Percentiles rank a stretch among this genome's conserved stretches.
These are phyloP conservation scores for Microglena sp. DNA, from an alignment of 139 green algal species.

Conservation along the genomic window DNA sequence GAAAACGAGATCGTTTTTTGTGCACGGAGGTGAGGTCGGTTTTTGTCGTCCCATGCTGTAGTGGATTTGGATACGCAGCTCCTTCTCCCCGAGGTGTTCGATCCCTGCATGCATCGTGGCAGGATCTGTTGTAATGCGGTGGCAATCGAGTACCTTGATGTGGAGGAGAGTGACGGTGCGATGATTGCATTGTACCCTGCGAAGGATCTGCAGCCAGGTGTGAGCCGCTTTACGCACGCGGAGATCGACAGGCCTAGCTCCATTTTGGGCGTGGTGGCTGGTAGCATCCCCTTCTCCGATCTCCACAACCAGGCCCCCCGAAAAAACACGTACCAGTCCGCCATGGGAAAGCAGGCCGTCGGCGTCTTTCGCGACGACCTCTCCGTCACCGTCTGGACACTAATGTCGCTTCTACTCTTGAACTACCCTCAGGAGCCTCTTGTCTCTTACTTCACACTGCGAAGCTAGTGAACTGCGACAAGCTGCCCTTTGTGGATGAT, in stretches of 20 bases:
- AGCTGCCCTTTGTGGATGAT: slow-evolving; percentile 11
- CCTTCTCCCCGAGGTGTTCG: no score
- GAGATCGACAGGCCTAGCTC: slow-evolving; percentile 60
- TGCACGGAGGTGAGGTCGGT: no score
- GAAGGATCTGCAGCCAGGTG: no score
- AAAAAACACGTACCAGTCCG: slow-evolving; percentile 62
- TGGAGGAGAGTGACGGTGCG: slow-evolving; percentile 45
- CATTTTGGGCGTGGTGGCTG: slow-evolving; percentile 39
- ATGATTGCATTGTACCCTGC: not conserved
- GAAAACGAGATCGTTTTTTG: no score
- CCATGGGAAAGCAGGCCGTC: slow-evolving; percentile 48
- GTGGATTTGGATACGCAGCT: no score
- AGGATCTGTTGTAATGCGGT: slow-evolving; percentile 12
- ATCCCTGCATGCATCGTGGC: no score
- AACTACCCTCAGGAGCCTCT: slow-evolving; percentile 39
- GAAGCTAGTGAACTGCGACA: not conserved
- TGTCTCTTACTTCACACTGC: not conserved
- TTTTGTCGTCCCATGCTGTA: no score
- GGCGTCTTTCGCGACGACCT: slow-evolving; percentile 43
- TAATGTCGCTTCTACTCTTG: no score
- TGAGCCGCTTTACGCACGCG: slow-evolving; percentile 58
- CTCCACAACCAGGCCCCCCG: slow-evolving; percentile 56
- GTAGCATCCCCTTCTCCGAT: slow-evolving; percentile 58
- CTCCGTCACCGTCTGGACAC: slow-evolving; percentile 29
- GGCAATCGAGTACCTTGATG: slow-evolving; percentile 54